Percentiles rank a stretch among this genome's conserved stretches.
Evolutionary conservation across 108 stramenopile genomes (phyloP).

Genomic region (Discostella pseudostelligera): DNA sequence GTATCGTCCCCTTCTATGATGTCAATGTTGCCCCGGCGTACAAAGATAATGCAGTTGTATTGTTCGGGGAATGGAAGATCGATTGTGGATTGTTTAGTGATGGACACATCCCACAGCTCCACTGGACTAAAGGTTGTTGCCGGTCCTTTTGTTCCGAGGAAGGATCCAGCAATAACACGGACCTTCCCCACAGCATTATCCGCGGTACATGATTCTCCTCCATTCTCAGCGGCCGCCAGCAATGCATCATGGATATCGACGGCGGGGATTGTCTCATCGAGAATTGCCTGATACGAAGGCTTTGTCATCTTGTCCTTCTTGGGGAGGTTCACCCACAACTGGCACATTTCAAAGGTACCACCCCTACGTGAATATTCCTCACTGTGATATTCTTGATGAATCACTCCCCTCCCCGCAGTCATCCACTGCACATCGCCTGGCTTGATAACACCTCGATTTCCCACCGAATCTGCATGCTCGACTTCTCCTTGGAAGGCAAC

Average conservation of each 20-base stretch:
- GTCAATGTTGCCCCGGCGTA: conserved; percentile 58
- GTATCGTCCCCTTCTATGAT: conserved; percentile 48
- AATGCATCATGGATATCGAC: conserved; percentile 46
- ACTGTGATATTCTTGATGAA: conserved; percentile 87
- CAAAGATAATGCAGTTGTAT: conserved; percentile 81
- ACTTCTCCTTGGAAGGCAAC: conserved; percentile 89
- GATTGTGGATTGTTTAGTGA: conserved; percentile 49
- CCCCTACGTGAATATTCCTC: conserved; percentile 58
- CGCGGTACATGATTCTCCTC: conserved; percentile 13
- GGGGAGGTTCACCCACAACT: conserved; percentile 90
- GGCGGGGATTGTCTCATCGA: conserved; percentile 61
- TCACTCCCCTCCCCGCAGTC: conserved; percentile 92
- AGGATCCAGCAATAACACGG: conserved; percentile 78
- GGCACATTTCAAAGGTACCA: conserved; percentile 83
- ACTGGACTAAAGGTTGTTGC: conserved; percentile 83
- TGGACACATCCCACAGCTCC: conserved; percentile 74
- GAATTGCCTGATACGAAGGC: conserved; percentile 78
- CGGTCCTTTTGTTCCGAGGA: conserved; percentile 57
- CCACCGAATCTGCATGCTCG: conserved; percentile 83
- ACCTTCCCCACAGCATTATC: conserved; percentile 43
- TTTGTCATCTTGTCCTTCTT: conserved; percentile 82
- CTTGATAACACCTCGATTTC: conserved; percentile 72
- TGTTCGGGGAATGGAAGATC: conserved; percentile 66
- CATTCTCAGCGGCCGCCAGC: conserved; percentile 4
- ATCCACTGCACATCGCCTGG: conserved; percentile 93